Evolutionary conservation across 768 basidiomycete species (phyloP), one percentile per base, ranked within the genome.

Genomic region (Leucosporidium yakuticum): DNA sequence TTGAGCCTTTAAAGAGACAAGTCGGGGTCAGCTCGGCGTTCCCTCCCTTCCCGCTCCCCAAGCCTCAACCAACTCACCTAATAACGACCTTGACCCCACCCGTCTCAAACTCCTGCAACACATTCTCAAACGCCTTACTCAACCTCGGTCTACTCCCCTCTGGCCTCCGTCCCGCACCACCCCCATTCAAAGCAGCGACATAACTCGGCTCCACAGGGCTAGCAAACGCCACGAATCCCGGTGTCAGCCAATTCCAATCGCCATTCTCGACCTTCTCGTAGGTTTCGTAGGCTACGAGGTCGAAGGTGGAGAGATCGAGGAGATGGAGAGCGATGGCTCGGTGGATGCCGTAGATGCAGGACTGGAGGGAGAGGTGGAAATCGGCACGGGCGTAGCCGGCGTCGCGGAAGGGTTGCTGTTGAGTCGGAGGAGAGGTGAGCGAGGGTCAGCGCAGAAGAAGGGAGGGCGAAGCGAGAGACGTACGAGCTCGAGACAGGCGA

Each of bases 201-300:
- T 64, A 76, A 23, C 73, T 73, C 79, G 88, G 83, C 79, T 91
- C 91, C 74, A 92, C 83, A 85, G 76, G 76, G 25, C 57, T 61
- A 21, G 76, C 76, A 31, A 77, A 77, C 32, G 74, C 75, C 31
- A 76, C 50, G 76, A 93, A 92, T 70, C 88, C 84, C 2, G 90
- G 64, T 23, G 65, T 70, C 58, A 69, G 54, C 90, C 90, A 94
- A 76, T 95, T 95, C 89, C 91, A 93, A 78, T 94, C 92, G 20
- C 90, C 89, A 76, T 92, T 91, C 79, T 92, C 91, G 53, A 94
- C 92, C 51, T 93, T 93, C 77, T 97, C 94, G 78, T 93, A 95
- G 77, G 82, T 88, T 78, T 93, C 91, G 77, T 98, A 97, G 70
- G 94, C 92, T 69, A 89, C 88, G 55, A 92, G 85, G 76, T 86